These are phyloP conservation scores for Rhizopus arrhizus DNA, from an alignment of 371 early-diverging fungal genomes.

Conservation along the genomic window DNA sequence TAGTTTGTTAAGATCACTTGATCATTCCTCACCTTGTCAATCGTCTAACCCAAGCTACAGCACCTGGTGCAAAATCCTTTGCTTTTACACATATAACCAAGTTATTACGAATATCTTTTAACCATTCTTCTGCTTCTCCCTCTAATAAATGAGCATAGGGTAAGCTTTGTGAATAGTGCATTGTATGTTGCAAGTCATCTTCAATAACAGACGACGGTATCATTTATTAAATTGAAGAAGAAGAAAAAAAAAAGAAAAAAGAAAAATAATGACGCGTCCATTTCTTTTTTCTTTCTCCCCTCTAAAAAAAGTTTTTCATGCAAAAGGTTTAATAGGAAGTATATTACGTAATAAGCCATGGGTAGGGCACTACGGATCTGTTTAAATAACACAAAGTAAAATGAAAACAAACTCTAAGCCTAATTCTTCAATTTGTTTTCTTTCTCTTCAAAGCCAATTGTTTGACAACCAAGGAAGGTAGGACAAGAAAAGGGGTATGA, in stretches of 20 bases:
- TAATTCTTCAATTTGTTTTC: no score
- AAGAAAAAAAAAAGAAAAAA: slow-evolving; percentile 21
- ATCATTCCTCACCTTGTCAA: slow-evolving; percentile 48
- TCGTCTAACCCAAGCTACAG: slow-evolving; percentile 59
- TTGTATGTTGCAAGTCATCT: slow-evolving; percentile 46
- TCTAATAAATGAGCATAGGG: slow-evolving; percentile 60
- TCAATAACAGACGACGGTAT: slow-evolving; percentile 42
- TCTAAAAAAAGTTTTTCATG: neutral
- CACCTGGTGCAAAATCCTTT: slow-evolving; percentile 65
- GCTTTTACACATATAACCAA: slow-evolving; percentile 55
- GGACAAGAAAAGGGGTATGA: no score
- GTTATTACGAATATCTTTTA: slow-evolving; percentile 55
- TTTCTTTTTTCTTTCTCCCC: neutral
- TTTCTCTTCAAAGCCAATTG: no score
- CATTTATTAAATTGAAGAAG: slow-evolving; percentile 14
- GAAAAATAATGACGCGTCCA: slow-evolving; percentile 14
- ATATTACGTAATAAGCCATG: neutral
- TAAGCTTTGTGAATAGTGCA: slow-evolving; percentile 50
- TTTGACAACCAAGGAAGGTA: no score
- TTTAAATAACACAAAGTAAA: no score
- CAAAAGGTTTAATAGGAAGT: neutral
- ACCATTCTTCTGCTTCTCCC: slow-evolving; percentile 59
- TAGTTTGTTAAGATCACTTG: neutral
- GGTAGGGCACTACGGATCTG: no score
- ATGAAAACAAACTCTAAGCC: no score